Base-by-base conservation (phyloP, 352 stramenopile species). In the Phytophthora chlamydospora region DNA sequence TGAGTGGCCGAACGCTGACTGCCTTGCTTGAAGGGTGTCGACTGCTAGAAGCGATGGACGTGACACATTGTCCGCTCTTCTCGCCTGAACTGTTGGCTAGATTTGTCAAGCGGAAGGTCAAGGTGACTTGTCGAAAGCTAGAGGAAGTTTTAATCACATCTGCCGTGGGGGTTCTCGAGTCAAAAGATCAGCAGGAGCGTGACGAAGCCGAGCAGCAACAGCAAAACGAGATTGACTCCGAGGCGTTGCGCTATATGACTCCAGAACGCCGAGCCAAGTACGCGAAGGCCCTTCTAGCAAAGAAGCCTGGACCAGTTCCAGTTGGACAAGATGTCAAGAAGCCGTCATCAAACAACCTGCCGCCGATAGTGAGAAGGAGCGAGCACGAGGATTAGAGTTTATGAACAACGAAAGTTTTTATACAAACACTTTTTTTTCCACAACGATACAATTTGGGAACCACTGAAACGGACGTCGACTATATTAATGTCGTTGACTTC, bases 61-160 rank as follows among this genome's bases (percentile, higher is more conserved):
- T 93, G 32, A 90, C 87, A 0, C 89, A 96, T 40, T 96, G 88
- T 27, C 75, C 83, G 2, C 61, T 79, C 2, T 87, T 97, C 24
- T 76, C 86, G 2, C 43, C 76, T 0, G 50, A 73, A 2, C 47
- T 73, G 27, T 64, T 97, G 1, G 79, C 74, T 11, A 73, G 49
- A n/a, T 91, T 94, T 50, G 65, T 73, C 29, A 79, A 75, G 21
- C 62, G 70, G 8, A 85, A 83, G n/a, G 68, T 91, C 16, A 75
- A 76, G 12, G 64, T 95, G 5, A 68, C 71, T 0, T 80, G 61
- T 41, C 68, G 71, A 29, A 81, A 75, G 33, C 33, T 89, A 1
- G 76, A 89, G 47, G 21, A 71, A 54, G 34, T 60, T n/a, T 52
- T 49, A 9, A 49, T 75, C 35, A 56, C 49, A 1, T 56, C 48